A percentile compares a stretch with the other conserved stretches of the same genome.
phyloP scores from a whole-genome alignment of 176 grass and related monocot genomes.

The Ampelocalamus luodianensis region DNA sequence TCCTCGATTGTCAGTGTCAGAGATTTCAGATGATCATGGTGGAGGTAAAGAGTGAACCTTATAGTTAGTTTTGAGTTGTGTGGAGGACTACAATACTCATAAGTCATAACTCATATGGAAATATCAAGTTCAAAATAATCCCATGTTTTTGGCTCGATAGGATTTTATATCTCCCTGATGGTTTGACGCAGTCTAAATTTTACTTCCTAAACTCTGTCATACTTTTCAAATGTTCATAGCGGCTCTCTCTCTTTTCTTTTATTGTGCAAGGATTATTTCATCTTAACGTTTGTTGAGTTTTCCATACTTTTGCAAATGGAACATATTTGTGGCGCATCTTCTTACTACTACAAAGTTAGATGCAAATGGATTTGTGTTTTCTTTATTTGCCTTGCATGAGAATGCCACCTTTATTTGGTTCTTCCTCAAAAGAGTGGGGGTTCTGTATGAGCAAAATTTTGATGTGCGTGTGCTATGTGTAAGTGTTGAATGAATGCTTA shows the following conservation, averaged over 20 bases:
- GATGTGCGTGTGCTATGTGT: neutral
- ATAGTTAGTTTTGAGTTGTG: conserved; percentile 11
- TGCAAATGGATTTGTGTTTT: neutral
- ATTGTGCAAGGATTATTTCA: neutral
- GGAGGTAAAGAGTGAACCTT: conserved; percentile 61
- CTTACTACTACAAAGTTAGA: neutral
- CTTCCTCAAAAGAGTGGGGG: neutral
- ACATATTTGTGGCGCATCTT: neutral
- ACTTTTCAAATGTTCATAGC: conserved; percentile 6
- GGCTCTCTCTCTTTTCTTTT: neutral
- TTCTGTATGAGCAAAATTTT: conserved; percentile 26
- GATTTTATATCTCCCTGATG: conserved; percentile 8
- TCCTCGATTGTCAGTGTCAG: conserved; percentile 78
- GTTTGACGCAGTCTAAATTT: neutral
- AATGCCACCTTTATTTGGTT: conserved; percentile 21
- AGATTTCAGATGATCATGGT: conserved; percentile 76
- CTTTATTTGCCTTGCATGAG: conserved; percentile 3
- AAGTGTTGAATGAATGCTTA: neutral
- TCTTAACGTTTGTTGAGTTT: neutral
- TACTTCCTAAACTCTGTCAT: conserved; percentile 13
- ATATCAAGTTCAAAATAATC: neutral
- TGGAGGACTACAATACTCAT: neutral
- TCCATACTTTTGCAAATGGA: conserved; percentile 25
- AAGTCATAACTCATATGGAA: neutral
- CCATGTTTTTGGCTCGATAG: neutral